phyloP scores from a whole-genome alignment of 495 filamentous ascomycete species.

The Trichocladium uniseriatum region DNA sequence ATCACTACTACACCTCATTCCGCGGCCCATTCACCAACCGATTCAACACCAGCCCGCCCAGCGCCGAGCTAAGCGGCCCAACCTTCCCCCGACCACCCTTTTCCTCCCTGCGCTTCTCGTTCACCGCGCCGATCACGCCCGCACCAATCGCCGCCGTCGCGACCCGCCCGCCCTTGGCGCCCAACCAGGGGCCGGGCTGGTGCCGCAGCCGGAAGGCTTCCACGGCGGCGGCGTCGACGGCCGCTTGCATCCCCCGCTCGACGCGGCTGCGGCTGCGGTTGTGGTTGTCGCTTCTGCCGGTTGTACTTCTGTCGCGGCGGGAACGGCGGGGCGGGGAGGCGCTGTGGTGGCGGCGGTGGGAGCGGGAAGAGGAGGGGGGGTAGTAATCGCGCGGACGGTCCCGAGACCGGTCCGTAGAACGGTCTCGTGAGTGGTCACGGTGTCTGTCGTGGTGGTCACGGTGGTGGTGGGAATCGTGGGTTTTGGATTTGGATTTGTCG shows the following conservation, averaged over 20 bases:
- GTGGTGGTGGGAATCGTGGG: too few species aligned
- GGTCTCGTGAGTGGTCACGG: neutral
- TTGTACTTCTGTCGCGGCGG: neutral
- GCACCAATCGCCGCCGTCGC: slow-evolving; percentile 40
- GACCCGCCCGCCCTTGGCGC: slow-evolving; percentile 30
- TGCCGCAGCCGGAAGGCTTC: slow-evolving; percentile 36
- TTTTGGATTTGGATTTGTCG: neutral
- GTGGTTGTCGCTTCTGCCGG: neutral
- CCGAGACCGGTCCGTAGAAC: neutral
- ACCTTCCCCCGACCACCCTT: slow-evolving; percentile 5
- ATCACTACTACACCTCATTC: slow-evolving; percentile 6
- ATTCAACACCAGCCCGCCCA: slow-evolving; percentile 24
- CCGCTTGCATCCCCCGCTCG: slow-evolving; percentile 18
- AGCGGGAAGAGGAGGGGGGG: neutral
- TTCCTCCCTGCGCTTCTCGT: slow-evolving; percentile 12
- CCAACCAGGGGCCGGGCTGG: slow-evolving; percentile 34
- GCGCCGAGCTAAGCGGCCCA: slow-evolving; percentile 12
- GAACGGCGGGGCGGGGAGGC: slow-evolving; percentile 3
- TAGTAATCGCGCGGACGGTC: neutral
- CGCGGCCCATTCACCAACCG: slow-evolving; percentile 24
- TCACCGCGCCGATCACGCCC: slow-evolving; percentile 30
- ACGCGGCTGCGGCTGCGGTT: slow-evolving; percentile 2
- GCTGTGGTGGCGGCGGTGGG: slow-evolving; percentile 7
- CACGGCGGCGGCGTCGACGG: slow-evolving; percentile 32
- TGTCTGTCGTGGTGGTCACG: neutral